Conservation (phyloP, 2,329 filamentous ascomycete species). For the Fusarium mexicanum region DNA sequence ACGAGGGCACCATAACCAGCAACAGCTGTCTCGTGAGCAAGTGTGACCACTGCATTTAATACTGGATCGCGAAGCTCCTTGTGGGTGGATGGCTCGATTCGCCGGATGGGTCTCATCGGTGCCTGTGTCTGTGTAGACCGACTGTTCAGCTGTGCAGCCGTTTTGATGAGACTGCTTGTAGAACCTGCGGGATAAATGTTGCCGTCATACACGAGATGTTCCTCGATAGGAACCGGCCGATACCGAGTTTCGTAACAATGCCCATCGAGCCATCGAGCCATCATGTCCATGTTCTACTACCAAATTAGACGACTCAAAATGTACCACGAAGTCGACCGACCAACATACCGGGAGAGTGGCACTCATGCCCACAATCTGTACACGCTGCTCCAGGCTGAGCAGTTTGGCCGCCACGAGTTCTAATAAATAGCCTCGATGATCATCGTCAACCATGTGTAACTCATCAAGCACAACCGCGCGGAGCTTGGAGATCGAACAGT, state of each 20-base stretch:
- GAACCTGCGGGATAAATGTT: slow-evolving; percentile 69
- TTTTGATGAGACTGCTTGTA: slow-evolving; percentile 67
- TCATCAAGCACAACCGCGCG: slow-evolving; percentile 78
- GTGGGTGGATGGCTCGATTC: slow-evolving; percentile 64
- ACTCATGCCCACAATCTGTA: slow-evolving; percentile 83
- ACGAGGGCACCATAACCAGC: slow-evolving; percentile 76
- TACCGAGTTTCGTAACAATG: slow-evolving; percentile 79
- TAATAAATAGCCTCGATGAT: slow-evolving; percentile 77
- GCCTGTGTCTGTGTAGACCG: slow-evolving; percentile 46
- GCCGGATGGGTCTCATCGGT: slow-evolving; percentile 54
- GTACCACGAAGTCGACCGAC: too few species aligned
- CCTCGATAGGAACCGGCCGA: slow-evolving; percentile 78
- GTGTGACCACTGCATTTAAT: slow-evolving; percentile 74
- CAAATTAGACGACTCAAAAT: neutral
- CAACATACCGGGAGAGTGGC: slow-evolving; percentile 74
- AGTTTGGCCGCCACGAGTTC: slow-evolving; percentile 80
- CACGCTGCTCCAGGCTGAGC: slow-evolving; percentile 70
- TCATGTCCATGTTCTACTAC: slow-evolving; percentile 71
- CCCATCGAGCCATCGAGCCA: slow-evolving; percentile 76
- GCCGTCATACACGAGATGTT: slow-evolving; percentile 77
- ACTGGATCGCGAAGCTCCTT: slow-evolving; percentile 72
- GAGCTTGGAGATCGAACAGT: slow-evolving; percentile 71
- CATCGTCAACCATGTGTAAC: slow-evolving; percentile 84
- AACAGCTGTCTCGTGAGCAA: slow-evolving; percentile 74
- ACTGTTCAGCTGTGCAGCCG: slow-evolving; percentile 60